Percentiles rank a stretch among this genome's conserved stretches.
Evolutionary conservation across 495 filamentous ascomycete genomes (phyloP).

Genomic region (Talaromyces stipitatus): DNA sequence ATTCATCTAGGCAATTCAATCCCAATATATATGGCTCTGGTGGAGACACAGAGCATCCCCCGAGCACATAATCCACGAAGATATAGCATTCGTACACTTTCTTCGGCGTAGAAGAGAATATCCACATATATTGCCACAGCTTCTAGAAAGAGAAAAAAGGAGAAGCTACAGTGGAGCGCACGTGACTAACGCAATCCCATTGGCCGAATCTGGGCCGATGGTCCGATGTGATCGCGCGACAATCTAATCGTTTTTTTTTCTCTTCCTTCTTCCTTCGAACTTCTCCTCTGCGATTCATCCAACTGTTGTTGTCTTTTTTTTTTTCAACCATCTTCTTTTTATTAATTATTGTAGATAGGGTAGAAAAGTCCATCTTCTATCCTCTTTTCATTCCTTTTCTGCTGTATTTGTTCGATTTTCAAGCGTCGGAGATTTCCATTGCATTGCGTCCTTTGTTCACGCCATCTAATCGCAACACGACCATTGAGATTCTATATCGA

Average conservation of each 20-base stretch:
- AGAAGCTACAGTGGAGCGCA: background rate
- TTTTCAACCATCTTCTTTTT: background rate
- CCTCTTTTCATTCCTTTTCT: conserved; percentile 12
- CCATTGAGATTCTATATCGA: background rate
- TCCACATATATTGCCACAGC: no score
- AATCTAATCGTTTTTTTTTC: conserved; percentile 12
- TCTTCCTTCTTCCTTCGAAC: conserved; percentile 5
- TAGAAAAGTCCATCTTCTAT: background rate
- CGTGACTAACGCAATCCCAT: background rate
- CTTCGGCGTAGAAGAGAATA: no score
- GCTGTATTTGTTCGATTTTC: background rate
- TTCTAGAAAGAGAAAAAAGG: no score
- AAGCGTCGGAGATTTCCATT: background rate
- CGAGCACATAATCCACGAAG: no score
- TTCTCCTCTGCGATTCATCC: background rate
- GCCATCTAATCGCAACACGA: background rate
- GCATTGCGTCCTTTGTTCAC: conserved; percentile 16
- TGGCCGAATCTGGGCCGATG: background rate
- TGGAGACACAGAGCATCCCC: no score
- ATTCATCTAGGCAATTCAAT: background rate
- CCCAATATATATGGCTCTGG: no score
- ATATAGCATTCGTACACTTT: no score
- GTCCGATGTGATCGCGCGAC: background rate
- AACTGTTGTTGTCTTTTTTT: background rate
- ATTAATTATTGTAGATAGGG: background rate